Evolutionary conservation across 371 early-diverging fungal genomes (phyloP).

Genomic region (Smittium culicis): DNA sequence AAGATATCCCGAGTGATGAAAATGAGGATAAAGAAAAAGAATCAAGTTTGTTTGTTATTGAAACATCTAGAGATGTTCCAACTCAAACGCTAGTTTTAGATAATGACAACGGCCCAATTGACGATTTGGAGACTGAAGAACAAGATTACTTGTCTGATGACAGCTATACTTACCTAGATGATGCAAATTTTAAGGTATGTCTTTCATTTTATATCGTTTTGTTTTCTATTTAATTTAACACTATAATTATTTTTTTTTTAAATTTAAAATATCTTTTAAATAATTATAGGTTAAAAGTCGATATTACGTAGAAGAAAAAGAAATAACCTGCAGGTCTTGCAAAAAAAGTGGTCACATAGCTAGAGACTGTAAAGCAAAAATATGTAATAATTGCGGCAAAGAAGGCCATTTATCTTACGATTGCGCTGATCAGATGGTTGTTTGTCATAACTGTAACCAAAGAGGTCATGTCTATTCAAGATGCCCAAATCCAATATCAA

Average conservation of each 20-base stretch:
- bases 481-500: constrained; percentile 19
- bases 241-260: no score
- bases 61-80: background rate
- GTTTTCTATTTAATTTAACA: no score
- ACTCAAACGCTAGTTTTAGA: background rate
- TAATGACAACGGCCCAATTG: no score
- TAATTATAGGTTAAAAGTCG: constrained; percentile 14
- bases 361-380: constrained; percentile 24
- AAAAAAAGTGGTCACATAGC: constrained; percentile 23
- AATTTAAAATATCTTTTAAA: background rate
- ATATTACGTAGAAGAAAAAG: constrained; percentile 30
- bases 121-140: background rate
- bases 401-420: constrained; percentile 24
- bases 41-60: background rate
- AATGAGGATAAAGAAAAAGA: no score
- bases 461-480: constrained; percentile 26
- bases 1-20: no score
- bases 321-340: constrained; percentile 20
- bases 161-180: background rate
- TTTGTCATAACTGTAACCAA: constrained; percentile 30
- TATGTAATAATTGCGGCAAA: constrained; percentile 25
- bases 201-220: no score
- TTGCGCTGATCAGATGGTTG: constrained; percentile 19
- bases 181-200: background rate
- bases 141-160: background rate